Evolutionary conservation across 2,329 filamentous ascomycete species (phyloP).

Genomic region (Chalara sp.): DNA sequence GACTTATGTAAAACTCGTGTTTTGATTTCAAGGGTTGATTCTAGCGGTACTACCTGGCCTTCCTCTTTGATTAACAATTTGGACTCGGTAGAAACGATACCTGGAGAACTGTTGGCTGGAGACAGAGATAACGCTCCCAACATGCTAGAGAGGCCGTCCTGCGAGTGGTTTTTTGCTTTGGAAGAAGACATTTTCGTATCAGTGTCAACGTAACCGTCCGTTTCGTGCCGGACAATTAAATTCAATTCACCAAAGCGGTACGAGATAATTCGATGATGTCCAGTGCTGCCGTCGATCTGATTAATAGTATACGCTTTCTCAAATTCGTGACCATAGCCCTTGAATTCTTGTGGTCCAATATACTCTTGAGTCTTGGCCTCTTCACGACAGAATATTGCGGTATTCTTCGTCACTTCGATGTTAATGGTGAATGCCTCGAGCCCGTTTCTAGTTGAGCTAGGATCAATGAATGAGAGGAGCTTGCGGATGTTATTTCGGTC

Average conservation of each 20-base stretch:
- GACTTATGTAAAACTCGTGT: too few species aligned
- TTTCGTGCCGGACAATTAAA: too few species aligned
- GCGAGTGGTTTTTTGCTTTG: too few species aligned
- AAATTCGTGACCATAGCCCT: slow-evolving; percentile 36
- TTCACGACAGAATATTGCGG: slow-evolving; percentile 32
- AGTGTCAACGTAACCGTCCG: too few species aligned
- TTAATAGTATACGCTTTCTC: slow-evolving; percentile 36
- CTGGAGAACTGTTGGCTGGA: too few species aligned
- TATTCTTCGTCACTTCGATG: slow-evolving; percentile 32
- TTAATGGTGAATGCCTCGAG: slow-evolving; percentile 34
- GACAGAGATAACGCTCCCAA: too few species aligned
- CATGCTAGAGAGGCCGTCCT: too few species aligned
- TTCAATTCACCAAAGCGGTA: slow-evolving; percentile 36
- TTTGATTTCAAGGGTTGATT: too few species aligned
- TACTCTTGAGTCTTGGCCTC: slow-evolving; percentile 24
- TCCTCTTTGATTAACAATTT: too few species aligned
- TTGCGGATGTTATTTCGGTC: slow-evolving; percentile 43
- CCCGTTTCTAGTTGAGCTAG: slow-evolving; percentile 14
- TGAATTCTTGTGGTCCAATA: slow-evolving; percentile 31
- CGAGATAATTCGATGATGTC: slow-evolving; percentile 39
- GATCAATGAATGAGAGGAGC: slow-evolving; percentile 37
- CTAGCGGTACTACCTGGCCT: too few species aligned
- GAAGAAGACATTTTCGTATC: too few species aligned
- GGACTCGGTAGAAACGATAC: too few species aligned
- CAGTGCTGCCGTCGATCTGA: slow-evolving; percentile 31